phyloP scores from a whole-genome alignment of 2,329 filamentous ascomycete genomes.

The Aspergillus felis region DNA sequence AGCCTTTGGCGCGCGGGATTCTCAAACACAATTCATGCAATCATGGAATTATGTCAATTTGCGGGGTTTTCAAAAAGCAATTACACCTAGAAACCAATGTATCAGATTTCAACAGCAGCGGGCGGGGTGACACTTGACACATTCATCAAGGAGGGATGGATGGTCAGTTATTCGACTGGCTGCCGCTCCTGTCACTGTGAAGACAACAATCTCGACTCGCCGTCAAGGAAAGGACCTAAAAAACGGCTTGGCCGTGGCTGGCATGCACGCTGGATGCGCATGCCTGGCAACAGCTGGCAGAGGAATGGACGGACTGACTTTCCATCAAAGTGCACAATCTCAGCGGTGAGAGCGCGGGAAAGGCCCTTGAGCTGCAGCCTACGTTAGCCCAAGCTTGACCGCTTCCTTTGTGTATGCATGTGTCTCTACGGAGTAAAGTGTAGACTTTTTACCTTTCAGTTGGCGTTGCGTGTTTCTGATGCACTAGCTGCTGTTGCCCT shows the following conservation, averaged over 20 bases:
- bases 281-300: not conserved
- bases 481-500: not conserved
- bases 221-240: not conserved
- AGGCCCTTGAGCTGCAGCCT: not conserved
- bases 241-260: not conserved
- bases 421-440: not conserved
- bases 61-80: not conserved
- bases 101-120: not conserved
- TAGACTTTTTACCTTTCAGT: not conserved
- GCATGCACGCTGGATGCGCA: not conserved
- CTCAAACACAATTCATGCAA: not conserved
- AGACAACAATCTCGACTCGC: not conserved
- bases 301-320: not conserved
- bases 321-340: not conserved
- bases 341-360: not conserved
- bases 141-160: not conserved
- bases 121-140: not conserved
- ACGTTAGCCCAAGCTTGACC: not conserved
- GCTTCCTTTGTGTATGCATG: not conserved
- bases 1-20: constrained; percentile 9
- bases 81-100: not conserved
- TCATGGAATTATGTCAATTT: not conserved
- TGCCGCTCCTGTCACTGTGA: not conserved
- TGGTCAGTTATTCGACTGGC: not conserved
- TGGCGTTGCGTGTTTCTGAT: not conserved